Conservation (phyloP, 495 filamentous ascomycete genomes). For the Xylaria nigripes region DNA sequence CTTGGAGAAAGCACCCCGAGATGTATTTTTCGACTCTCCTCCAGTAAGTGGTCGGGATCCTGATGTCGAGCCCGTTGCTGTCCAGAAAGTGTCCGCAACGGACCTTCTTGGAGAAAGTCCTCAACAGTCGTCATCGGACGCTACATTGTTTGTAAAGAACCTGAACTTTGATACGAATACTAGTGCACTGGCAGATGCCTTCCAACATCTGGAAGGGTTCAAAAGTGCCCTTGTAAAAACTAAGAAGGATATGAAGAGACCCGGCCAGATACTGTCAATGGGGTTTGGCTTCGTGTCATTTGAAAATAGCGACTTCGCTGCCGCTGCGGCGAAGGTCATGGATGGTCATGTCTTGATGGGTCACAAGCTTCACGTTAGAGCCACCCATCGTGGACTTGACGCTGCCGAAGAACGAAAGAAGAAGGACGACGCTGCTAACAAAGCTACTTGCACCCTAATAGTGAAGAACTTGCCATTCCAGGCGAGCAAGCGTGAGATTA, state of each 20-base stretch:
- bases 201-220: conserved; percentile 77
- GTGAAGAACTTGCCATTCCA: conserved; percentile 98
- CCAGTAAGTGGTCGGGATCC: neutral
- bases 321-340: conserved; percentile 73
- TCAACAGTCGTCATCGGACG: conserved; percentile 46
- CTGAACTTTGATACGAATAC: conserved; percentile 86
- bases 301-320: conserved; percentile 61
- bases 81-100: conserved; percentile 35
- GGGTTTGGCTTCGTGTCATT: conserved; percentile 96
- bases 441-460: conserved; percentile 74
- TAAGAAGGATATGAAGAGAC: conserved; percentile 75
- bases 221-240: conserved; percentile 77
- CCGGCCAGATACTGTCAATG: conserved; percentile 81
- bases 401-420: conserved; percentile 76
- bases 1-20: conserved; percentile 85
- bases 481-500: conserved; percentile 83
- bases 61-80: conserved; percentile 1
- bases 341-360: conserved; percentile 75
- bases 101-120: conserved; percentile 53
- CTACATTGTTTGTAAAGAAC: conserved; percentile 81
- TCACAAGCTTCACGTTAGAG: conserved; percentile 75
- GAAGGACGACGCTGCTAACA: conserved; percentile 67
- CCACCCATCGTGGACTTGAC: conserved; percentile 76
- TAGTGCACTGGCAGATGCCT: conserved; percentile 59
- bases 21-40: conserved; percentile 52